Evolutionary conservation across 768 basidiomycete species (phyloP).

Genomic region (Daedaleopsis sinensis): DNA sequence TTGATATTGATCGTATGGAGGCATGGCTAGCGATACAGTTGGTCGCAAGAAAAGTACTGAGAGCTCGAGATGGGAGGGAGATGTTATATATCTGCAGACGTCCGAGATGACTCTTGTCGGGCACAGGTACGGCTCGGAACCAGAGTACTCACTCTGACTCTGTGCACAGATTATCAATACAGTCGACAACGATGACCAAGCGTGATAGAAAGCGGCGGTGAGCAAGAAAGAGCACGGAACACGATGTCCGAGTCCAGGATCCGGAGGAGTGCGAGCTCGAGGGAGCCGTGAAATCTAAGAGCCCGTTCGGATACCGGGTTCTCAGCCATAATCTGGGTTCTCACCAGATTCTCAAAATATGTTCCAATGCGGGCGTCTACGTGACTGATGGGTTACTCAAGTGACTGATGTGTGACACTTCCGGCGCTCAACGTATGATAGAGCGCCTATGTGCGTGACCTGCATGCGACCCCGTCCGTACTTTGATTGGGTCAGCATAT

Average conservation of each 20-base stretch:
- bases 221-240: neutral
- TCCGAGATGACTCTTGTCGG: slow-evolving; percentile 15
- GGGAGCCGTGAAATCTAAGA: too few relatives aligned
- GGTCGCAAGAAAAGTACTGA: neutral
- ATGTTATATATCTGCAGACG: slow-evolving; percentile 4
- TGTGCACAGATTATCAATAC: neutral
- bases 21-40: slow-evolving; percentile 16
- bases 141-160: slow-evolving; percentile 15
- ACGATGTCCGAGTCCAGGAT: neutral
- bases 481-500: too few relatives aligned
- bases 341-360: too few relatives aligned
- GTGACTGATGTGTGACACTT: too few relatives aligned
- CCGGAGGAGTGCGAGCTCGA: too few relatives aligned
- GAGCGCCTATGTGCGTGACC: too few relatives aligned
- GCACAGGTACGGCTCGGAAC: slow-evolving; percentile 15
- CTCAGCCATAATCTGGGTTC: too few relatives aligned
- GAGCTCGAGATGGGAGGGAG: neutral
- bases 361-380: too few relatives aligned
- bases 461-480: too few relatives aligned
- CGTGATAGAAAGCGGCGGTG: neutral
- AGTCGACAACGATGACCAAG: neutral
- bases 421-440: too few relatives aligned
- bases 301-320: too few relatives aligned
- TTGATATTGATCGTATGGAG: slow-evolving; percentile 33
- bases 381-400: too few relatives aligned